Evolutionary conservation across 257 asterid species (phyloP).

Genomic region (Nicotiana paniculata): DNA sequence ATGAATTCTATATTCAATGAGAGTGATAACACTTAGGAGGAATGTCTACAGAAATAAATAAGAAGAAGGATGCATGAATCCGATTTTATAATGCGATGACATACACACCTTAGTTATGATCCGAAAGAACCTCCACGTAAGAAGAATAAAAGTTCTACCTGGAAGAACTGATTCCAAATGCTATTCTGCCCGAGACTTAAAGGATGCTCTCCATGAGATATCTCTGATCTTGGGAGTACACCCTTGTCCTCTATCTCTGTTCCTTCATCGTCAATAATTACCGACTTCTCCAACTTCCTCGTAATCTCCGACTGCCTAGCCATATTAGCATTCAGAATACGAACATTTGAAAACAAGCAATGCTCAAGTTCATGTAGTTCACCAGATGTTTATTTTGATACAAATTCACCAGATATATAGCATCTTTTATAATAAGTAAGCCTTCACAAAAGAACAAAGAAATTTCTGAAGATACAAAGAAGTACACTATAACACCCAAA

Average conservation of each 20-base stretch:
- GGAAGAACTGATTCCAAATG: conserved; percentile 90
- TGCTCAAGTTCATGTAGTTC: conserved; percentile 14
- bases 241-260: conserved; percentile 44
- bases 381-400: neutral
- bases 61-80: neutral
- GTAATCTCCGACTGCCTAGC: conserved; percentile 96
- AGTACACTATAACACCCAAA: neutral
- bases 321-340: conserved; percentile 66
- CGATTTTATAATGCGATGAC: neutral
- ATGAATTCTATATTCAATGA: neutral
- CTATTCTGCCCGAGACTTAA: conserved; percentile 86
- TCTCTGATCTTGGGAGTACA: conserved; percentile 80
- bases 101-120: neutral
- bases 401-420: neutral
- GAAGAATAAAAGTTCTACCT: conserved; percentile 38
- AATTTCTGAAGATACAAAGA: neutral
- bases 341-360: conserved; percentile 26
- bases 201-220: conserved; percentile 88
- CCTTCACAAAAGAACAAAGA: neutral
- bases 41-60: neutral
- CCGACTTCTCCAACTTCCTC: conserved; percentile 71
- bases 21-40: neutral
- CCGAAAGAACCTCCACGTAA: neutral
- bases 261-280: conserved; percentile 51
- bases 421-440: neutral